phyloP scores from a whole-genome alignment of 164 flowering plant species.

The Akebia trifoliata region DNA sequence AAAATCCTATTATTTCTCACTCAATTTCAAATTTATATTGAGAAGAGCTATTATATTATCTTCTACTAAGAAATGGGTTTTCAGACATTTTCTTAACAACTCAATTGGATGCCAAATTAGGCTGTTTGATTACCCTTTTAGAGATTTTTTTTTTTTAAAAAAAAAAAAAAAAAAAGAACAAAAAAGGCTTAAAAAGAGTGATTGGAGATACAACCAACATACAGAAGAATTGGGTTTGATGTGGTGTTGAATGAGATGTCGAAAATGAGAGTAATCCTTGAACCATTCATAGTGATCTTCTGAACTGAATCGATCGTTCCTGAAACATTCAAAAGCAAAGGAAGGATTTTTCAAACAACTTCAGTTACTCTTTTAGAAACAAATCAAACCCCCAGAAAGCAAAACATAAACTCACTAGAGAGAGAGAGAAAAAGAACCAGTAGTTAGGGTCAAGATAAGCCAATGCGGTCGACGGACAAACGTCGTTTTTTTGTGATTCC shows the following conservation, averaged over 20 bases:
- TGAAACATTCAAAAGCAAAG: conserved; percentile 17
- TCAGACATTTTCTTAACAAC: too few relatives aligned
- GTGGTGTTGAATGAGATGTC: conserved; percentile 52
- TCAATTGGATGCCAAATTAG: too few relatives aligned
- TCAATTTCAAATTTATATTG: too few relatives aligned
- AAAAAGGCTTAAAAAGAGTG: background rate
- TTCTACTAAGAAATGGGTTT: too few relatives aligned
- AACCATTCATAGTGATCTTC: conserved; percentile 96
- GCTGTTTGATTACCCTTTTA: too few relatives aligned
- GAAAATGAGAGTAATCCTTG: conserved; percentile 88
- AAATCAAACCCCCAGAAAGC: too few relatives aligned
- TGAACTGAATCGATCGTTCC: conserved; percentile 68
- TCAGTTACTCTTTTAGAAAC: too few relatives aligned
- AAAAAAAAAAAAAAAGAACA: too few relatives aligned
- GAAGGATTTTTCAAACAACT: too few relatives aligned
- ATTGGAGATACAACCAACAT: background rate
- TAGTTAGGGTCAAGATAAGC: conserved; percentile 61
- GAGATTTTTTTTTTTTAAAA: too few relatives aligned
- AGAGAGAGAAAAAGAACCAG: conserved; percentile 30
- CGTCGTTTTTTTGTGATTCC: conserved; percentile 11
- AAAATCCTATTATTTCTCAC: too few relatives aligned
- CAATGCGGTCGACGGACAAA: conserved; percentile 38
- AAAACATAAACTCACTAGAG: background rate
- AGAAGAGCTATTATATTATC: too few relatives aligned
- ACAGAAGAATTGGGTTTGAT: conserved; percentile 15